Conservation (phyloP, 2,329 filamentous ascomycete genomes). For the Daldinia sp. region DNA sequence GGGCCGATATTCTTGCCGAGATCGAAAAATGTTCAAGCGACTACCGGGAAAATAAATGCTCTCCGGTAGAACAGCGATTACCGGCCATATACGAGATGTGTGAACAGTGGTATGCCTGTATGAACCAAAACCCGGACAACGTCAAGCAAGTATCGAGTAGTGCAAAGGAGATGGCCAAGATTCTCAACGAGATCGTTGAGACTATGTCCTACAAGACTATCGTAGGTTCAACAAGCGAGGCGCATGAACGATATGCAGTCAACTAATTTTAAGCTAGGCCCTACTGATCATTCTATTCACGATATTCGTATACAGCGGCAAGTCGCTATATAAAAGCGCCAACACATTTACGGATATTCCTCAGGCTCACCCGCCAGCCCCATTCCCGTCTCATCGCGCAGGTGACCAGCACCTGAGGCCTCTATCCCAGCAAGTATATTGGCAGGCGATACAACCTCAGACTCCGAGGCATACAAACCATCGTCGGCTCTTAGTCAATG, state of each 20-base stretch:
- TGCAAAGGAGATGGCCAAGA: constrained; percentile 87
- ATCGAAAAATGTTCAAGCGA: constrained; percentile 77
- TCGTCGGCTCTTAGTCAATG: constrained; percentile 37
- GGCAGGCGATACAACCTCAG: constrained; percentile 43
- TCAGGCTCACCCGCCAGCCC: constrained; percentile 32
- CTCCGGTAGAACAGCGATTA: constrained; percentile 65
- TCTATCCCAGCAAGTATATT: constrained; percentile 41
- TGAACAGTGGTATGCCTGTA: constrained; percentile 84
- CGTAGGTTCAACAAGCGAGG: constrained; percentile 51
- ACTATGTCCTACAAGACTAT: constrained; percentile 84
- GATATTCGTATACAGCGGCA: constrained; percentile 45
- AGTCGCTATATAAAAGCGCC: constrained; percentile 43
- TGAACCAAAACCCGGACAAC: constrained; percentile 80
- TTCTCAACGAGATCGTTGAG: constrained; percentile 93
- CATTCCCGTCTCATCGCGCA: constrained; percentile 33
- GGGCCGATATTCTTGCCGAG: constrained; percentile 73
- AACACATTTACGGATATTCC: constrained; percentile 38
- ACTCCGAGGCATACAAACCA: constrained; percentile 41
- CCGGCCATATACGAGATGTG: constrained; percentile 80
- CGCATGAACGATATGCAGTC: background rate
- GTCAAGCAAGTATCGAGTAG: constrained; percentile 83
- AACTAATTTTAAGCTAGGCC: constrained; percentile 38
- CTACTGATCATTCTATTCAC: constrained; percentile 42
- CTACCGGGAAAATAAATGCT: constrained; percentile 80
- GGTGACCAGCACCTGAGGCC: constrained; percentile 32